phyloP scores from a whole-genome alignment of 2,329 filamentous ascomycete species.

The Botrytis pseudocinerea region DNA sequence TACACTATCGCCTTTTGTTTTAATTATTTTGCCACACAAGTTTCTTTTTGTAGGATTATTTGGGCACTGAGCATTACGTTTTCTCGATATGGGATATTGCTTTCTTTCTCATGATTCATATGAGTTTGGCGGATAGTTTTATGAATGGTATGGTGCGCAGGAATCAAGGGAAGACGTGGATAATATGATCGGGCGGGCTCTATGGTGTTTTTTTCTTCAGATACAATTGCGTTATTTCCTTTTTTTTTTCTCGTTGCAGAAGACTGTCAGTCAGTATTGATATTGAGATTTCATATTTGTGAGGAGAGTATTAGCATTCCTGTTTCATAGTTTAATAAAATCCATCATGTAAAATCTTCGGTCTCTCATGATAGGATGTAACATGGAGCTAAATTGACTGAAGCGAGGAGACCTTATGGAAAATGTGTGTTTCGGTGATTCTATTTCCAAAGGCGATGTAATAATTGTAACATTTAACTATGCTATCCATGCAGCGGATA shows the following conservation, averaged over 20 bases:
- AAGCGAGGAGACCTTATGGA: background rate
- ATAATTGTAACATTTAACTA: background rate
- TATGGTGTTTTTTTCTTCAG: background rate
- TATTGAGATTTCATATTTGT: background rate
- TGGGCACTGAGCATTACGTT: constrained; percentile 13
- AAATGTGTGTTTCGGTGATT: background rate
- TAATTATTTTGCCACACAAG: constrained; percentile 4
- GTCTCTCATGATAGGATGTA: background rate
- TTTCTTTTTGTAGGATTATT: constrained; percentile 21
- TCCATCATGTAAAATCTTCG: background rate
- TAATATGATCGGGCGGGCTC: background rate
- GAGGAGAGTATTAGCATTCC: constrained; percentile 8
- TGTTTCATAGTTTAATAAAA: constrained; percentile 18
- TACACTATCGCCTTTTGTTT: constrained; percentile 6
- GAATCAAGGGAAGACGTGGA: background rate
- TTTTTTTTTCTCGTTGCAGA: constrained; percentile 6
- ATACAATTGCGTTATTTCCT: background rate
- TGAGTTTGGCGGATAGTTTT: background rate
- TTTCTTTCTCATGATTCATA: constrained; percentile 4
- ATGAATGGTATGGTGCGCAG: background rate
- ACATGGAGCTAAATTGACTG: background rate
- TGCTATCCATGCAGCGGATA: background rate
- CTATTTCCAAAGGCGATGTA: background rate
- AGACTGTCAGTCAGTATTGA: background rate
- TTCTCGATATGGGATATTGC: background rate